Conservation (phyloP, 306 rosid genomes). For the Quercus gilva region DNA sequence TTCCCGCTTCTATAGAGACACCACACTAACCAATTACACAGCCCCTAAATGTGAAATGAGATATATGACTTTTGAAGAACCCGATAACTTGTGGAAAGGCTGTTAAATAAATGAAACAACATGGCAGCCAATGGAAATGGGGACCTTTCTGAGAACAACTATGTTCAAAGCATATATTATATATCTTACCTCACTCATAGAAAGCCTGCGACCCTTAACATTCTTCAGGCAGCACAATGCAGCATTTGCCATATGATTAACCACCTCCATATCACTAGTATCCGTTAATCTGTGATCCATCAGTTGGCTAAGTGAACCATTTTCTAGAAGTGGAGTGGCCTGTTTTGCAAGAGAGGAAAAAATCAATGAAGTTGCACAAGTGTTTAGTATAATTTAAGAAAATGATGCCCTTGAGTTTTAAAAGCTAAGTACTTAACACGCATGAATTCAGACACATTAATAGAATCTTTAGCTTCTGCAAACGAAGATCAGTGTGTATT, state of each 20-base stretch:
- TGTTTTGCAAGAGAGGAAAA: not conserved
- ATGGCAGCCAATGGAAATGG: not conserved
- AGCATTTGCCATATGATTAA: conserved; percentile 22
- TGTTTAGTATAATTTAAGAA: too few relatives aligned
- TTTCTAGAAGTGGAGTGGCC: conserved; percentile 25
- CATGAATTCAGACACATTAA: not conserved
- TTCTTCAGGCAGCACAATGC: conserved; percentile 27
- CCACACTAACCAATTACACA: not conserved
- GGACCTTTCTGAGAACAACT: not conserved
- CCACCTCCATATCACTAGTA: conserved; percentile 14
- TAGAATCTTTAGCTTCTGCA: not conserved
- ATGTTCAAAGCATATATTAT: not conserved
- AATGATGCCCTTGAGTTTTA: too few relatives aligned
- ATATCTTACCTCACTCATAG: conserved; percentile 26
- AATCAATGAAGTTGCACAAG: not conserved
- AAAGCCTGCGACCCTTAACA: conserved; percentile 9
- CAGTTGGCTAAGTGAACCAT: conserved; percentile 10
- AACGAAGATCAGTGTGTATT: not conserved
- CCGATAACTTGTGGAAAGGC: not conserved
- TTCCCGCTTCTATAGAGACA: not conserved
- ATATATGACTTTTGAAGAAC: not conserved
- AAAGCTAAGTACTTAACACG: too few relatives aligned
- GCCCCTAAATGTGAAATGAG: not conserved
- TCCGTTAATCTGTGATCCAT: conserved; percentile 30
- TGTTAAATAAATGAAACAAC: not conserved